Conservation (phyloP, 768 basidiomycete species). For the Boletus rubropictus region DNA sequence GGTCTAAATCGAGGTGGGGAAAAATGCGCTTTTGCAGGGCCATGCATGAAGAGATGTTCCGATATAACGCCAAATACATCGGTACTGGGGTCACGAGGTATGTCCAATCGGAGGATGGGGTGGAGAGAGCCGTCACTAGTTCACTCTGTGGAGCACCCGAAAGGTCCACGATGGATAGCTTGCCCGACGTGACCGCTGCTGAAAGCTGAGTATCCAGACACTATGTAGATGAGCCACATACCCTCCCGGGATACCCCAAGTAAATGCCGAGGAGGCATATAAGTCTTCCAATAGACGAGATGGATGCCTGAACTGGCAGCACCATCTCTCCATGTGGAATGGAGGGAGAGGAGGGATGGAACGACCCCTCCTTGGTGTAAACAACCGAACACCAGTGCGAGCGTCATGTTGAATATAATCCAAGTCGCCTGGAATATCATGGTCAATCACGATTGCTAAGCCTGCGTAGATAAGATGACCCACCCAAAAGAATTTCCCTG, state of each 20-base stretch:
- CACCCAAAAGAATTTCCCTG: conserved; percentile 32
- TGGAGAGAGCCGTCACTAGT: conserved; percentile 16
- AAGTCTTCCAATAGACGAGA: conserved; percentile 38
- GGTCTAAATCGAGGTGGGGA: conserved; percentile 37
- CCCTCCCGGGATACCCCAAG: conserved; percentile 26
- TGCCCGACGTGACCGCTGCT: conserved; percentile 23
- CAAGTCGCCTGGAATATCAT: conserved; percentile 22
- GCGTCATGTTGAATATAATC: conserved; percentile 25
- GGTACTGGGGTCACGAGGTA: conserved; percentile 32
- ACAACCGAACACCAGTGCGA: conserved; percentile 33
- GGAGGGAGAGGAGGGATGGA: conserved; percentile 34
- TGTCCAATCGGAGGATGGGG: conserved; percentile 2
- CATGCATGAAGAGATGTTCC: conserved; percentile 20
- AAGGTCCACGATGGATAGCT: conserved; percentile 26
- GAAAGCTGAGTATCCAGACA: not conserved
- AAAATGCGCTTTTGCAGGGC: conserved; percentile 22
- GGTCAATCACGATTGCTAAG: not conserved
- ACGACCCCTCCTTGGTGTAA: conserved; percentile 39
- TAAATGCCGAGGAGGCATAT: conserved; percentile 35
- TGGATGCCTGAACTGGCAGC: conserved; percentile 3
- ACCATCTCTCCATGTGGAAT: conserved; percentile 17
- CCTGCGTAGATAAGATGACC: conserved; percentile 1
- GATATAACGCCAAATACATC: conserved; percentile 20
- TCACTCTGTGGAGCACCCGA: conserved; percentile 21
- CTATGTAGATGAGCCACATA: conserved; percentile 1